A percentile compares a stretch with the other conserved stretches of the same genome.
Evolutionary conservation across 2,329 filamentous ascomycete species (phyloP).

Genomic region (Exophiala phaeomuriformis): DNA sequence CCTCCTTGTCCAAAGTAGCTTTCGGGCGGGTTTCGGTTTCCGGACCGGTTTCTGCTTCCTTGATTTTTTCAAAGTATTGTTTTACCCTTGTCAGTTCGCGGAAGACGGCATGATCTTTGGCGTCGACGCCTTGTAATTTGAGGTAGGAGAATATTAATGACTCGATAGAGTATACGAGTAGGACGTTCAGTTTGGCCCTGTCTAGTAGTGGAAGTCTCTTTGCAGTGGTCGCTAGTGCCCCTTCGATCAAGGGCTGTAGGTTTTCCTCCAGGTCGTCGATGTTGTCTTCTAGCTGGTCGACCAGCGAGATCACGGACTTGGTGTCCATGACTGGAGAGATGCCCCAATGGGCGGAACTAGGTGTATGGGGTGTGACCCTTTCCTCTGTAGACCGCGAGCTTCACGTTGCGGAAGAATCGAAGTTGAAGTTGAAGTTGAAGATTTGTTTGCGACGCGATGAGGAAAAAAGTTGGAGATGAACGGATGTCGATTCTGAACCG

Average conservation of each 20-base stretch:
- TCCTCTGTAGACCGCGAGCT: no score
- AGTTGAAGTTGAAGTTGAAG: background rate
- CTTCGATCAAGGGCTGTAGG: conserved; percentile 64
- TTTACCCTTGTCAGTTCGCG: conserved; percentile 77
- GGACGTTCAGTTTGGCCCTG: conserved; percentile 87
- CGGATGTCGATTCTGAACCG: no score
- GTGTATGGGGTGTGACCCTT: no score
- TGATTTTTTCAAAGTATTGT: conserved; percentile 90
- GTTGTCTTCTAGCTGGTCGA: conserved; percentile 68
- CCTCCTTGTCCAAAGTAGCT: conserved; percentile 62
- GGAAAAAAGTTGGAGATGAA: background rate
- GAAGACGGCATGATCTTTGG: conserved; percentile 79
- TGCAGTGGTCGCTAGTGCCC: conserved; percentile 58
- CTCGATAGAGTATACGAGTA: conserved; percentile 81
- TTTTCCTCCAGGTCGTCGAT: conserved; percentile 71
- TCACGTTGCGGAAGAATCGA: background rate
- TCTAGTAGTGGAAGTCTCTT: conserved; percentile 84
- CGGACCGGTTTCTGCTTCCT: conserved; percentile 58
- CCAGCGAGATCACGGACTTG: conserved; percentile 49
- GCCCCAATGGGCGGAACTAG: background rate
- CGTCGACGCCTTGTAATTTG: conserved; percentile 68
- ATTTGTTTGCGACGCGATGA: no score
- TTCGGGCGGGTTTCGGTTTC: conserved; percentile 46
- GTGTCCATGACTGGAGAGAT: conserved; percentile 12
- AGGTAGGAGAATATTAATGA: conserved; percentile 73